Evolutionary conservation across 352 stramenopile species (phyloP).

Genomic region (Phytopythium helicoides): DNA sequence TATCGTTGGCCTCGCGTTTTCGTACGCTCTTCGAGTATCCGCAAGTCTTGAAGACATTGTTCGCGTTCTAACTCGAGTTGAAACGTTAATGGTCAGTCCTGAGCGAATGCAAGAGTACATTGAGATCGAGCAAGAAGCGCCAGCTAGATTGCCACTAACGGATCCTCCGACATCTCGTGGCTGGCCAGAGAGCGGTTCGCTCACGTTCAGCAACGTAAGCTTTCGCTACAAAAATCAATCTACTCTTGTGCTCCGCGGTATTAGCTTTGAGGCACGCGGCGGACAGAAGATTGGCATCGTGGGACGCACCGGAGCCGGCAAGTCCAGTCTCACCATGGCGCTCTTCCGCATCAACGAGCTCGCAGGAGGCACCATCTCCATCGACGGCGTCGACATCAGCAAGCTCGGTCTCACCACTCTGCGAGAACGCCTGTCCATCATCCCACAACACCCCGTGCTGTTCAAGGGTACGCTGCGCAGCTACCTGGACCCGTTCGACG

Average conservation of each 20-base stretch:
- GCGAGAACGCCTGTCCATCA: constrained; percentile 82
- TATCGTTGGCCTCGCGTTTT: constrained; percentile 81
- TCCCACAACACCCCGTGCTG: too few relatives aligned
- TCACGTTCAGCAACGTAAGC: constrained; percentile 82
- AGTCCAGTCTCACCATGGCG: constrained; percentile 81
- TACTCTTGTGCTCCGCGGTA: constrained; percentile 36
- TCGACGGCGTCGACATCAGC: constrained; percentile 86
- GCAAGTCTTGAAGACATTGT: constrained; percentile 79
- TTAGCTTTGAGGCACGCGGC: constrained; percentile 22
- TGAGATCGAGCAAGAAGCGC: constrained; percentile 43
- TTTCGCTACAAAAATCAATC: constrained; percentile 87
- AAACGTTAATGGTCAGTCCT: constrained; percentile 86
- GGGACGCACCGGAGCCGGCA: constrained; percentile 85
- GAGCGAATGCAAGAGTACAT: constrained; percentile 89
- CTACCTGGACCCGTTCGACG: too few relatives aligned
- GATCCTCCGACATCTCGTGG: constrained; percentile 35
- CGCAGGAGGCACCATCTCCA: constrained; percentile 68
- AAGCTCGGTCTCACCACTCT: constrained; percentile 79
- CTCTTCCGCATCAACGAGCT: constrained; percentile 90
- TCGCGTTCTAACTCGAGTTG: constrained; percentile 46
- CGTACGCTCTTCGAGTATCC: constrained; percentile 88
- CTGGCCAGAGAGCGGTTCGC: constrained; percentile 75
- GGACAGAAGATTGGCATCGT: constrained; percentile 87
- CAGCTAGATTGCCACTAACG: constrained; percentile 32
- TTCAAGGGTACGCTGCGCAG: too few relatives aligned